Conservation (phyloP, 352 stramenopile genomes). For the Pythium grandisporangium region DNA sequence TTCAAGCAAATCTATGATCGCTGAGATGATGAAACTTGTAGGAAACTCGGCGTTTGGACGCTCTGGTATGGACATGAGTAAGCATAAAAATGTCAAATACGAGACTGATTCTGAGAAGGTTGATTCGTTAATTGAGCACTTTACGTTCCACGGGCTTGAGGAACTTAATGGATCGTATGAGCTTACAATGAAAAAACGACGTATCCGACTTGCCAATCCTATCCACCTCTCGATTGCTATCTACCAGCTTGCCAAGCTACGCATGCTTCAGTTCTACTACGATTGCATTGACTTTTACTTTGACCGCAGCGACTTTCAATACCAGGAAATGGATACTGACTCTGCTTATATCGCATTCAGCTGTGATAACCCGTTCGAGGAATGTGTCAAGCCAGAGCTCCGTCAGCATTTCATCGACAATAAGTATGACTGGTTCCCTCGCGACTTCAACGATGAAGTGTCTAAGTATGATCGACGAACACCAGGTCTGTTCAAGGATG, state of each 20-base stretch:
- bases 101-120: slow-evolving; percentile 1
- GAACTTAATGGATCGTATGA: slow-evolving; percentile 7
- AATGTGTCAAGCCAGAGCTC: slow-evolving; percentile 12
- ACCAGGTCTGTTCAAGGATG: slow-evolving; percentile 16
- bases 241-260: slow-evolving; percentile 13
- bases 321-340: slow-evolving; percentile 14
- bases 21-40: slow-evolving; percentile 11
- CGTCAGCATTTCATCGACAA: slow-evolving; percentile 9
- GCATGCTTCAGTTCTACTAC: slow-evolving; percentile 16
- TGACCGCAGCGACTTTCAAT: slow-evolving; percentile 12
- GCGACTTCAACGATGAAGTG: slow-evolving; percentile 5
- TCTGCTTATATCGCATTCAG: slow-evolving; percentile 11
- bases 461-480: slow-evolving; percentile 3
- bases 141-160: slow-evolving; percentile 4
- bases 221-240: slow-evolving; percentile 14
- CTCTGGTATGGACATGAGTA: slow-evolving; percentile 11
- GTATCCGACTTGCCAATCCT: slow-evolving; percentile 8
- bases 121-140: not conserved
- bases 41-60: slow-evolving; percentile 9
- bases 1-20: slow-evolving; percentile 8
- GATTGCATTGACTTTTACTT: slow-evolving; percentile 13
- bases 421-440: slow-evolving; percentile 12
- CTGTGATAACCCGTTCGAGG: slow-evolving; percentile 9
- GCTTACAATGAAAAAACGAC: slow-evolving; percentile 5
- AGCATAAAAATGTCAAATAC: slow-evolving; percentile 11